A percentile compares a stretch with the other conserved stretches of the same genome.
phyloP scores from a whole-genome alignment of 2,329 filamentous ascomycete genomes.

The Alternaria gansuensis region DNA sequence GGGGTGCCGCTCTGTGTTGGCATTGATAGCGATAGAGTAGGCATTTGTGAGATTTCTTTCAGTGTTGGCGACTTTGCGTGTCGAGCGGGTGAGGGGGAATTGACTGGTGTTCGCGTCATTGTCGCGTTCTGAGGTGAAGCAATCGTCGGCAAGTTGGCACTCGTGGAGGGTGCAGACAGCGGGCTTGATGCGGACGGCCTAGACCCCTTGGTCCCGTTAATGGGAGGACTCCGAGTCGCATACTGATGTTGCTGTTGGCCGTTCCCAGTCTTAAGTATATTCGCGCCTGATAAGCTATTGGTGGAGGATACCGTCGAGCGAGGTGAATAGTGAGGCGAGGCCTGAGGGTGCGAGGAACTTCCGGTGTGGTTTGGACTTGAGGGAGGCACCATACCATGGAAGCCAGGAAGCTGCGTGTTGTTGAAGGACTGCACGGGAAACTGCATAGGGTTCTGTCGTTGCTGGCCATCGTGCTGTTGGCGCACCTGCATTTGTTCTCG shows the following conservation, averaged over 20 bases:
- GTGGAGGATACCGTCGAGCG: not conserved
- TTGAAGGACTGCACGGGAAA: not conserved
- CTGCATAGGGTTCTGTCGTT: not conserved
- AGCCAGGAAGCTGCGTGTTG: not conserved
- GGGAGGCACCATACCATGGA: not conserved
- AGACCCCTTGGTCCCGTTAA: too few species aligned
- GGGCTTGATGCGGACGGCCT: not conserved
- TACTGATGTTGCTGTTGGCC: not conserved
- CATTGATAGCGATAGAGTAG: not conserved
- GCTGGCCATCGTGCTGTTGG: not conserved
- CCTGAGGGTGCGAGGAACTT: not conserved
- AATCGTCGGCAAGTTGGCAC: not conserved
- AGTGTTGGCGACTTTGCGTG: not conserved
- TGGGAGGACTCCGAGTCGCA: not conserved
- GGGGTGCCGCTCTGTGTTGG: not conserved
- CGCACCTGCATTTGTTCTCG: not conserved
- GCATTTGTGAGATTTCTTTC: not conserved
- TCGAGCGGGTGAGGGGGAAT: not conserved
- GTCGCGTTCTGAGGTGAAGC: not conserved
- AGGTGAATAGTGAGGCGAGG: not conserved
- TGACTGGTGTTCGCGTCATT: not conserved
- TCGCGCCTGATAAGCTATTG: not conserved
- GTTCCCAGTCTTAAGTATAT: not conserved
- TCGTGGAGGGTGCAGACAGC: not conserved
- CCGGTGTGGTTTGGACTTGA: not conserved